These are phyloP conservation scores for Phialemoniopsis sp. DNA, from an alignment of 2,329 filamentous ascomycete species.

Conservation along the genomic window DNA sequence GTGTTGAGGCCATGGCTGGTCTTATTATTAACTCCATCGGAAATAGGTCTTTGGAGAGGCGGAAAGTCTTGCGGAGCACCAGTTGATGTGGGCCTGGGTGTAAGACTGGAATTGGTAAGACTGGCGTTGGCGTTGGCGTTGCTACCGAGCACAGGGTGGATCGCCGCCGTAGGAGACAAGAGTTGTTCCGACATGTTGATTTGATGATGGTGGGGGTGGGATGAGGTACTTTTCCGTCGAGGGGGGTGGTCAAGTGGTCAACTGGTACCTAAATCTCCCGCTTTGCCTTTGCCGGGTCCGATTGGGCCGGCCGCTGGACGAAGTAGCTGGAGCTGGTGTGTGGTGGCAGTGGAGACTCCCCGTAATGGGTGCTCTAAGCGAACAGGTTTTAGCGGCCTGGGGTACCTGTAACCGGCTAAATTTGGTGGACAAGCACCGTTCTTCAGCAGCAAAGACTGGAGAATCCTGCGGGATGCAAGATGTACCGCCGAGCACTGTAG, in stretches of 20 bases:
- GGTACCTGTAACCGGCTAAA: too few relatives aligned
- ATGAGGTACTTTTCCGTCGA: not conserved
- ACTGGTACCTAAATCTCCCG: not conserved
- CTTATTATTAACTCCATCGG: constrained; percentile 10
- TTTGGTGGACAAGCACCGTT: too few relatives aligned
- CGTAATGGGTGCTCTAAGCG: too few relatives aligned
- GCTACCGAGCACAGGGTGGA: constrained; percentile 47
- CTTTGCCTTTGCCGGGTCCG: not conserved
- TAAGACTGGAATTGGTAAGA: not conserved
- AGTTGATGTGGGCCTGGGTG: constrained; percentile 1
- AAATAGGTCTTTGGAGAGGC: constrained; percentile 8
- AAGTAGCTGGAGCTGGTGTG: too few relatives aligned
- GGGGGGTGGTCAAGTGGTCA: not conserved
- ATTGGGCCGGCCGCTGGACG: not conserved
- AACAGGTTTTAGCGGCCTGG: too few relatives aligned
- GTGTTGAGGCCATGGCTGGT: too few relatives aligned
- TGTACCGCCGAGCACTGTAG: too few relatives aligned
- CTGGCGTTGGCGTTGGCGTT: constrained; percentile 8
- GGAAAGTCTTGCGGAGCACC: constrained; percentile 1
- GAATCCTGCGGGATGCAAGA: too few relatives aligned
- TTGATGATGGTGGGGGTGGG: constrained; percentile 7
- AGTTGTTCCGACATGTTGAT: constrained; percentile 34
- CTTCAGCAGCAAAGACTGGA: too few relatives aligned
- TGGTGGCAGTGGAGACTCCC: too few relatives aligned
- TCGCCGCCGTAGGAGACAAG: constrained; percentile 39